phyloP scores from a whole-genome alignment of 2,329 filamentous ascomycete genomes.

The Aspergillus ochraceoroseus region DNA sequence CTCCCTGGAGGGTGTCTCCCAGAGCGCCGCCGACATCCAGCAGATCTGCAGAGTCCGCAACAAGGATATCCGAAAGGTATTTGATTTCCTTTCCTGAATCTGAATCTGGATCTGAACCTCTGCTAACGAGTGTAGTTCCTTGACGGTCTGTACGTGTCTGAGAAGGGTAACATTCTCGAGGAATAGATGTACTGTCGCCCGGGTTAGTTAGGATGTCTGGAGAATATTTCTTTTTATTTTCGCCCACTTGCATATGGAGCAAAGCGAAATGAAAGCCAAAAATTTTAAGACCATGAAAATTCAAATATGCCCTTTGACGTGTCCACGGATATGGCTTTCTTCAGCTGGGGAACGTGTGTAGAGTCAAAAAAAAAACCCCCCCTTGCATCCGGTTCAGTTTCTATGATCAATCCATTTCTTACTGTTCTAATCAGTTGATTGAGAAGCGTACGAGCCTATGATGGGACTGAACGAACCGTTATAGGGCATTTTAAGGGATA shows the following conservation, averaged over 20 bases:
- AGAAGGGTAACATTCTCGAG: constrained; percentile 90
- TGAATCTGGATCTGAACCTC: background rate
- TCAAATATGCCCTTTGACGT: constrained; percentile 23
- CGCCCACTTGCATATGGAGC: constrained; percentile 40
- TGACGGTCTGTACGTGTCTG: constrained; percentile 99
- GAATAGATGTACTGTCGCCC: constrained; percentile 40
- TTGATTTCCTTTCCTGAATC: constrained; percentile 28
- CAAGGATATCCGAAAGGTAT: constrained; percentile 99
- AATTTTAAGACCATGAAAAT: constrained; percentile 31
- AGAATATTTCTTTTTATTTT: constrained; percentile 34
- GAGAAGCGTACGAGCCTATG: no score
- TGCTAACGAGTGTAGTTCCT: constrained; percentile 64
- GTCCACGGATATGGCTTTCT: constrained; percentile 27
- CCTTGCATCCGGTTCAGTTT: constrained; percentile 16
- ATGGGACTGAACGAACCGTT: no score
- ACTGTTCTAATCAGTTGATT: background rate
- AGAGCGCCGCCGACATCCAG: constrained; percentile 98
- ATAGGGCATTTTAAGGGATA: no score
- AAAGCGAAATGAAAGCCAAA: constrained; percentile 36
- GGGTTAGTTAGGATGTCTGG: constrained; percentile 35
- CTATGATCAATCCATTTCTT: constrained; percentile 20
- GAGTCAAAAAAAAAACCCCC: constrained; percentile 23
- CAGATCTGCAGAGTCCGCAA: constrained; percentile 99
- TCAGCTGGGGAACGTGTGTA: constrained; percentile 28
- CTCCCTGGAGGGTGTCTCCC: constrained; percentile 94